Base-by-base conservation (phyloP, 2,329 filamentous ascomycete species). In the Cordyceps fumosorosea region DNA sequence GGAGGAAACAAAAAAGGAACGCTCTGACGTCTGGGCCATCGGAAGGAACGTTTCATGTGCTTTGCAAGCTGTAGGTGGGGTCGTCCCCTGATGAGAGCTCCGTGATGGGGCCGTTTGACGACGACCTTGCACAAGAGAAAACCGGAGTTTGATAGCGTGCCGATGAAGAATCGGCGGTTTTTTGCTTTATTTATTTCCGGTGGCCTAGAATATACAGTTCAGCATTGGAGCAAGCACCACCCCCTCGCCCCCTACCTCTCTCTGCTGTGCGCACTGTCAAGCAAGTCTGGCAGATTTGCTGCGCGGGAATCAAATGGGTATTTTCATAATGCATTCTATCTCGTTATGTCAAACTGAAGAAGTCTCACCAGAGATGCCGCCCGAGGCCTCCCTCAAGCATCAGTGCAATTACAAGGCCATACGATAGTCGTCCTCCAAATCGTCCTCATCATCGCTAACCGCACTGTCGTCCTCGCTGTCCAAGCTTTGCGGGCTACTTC, bases 381-480 rank as follows among this genome's bases (percentile, higher is more conserved):
- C 14, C 51, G 2, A 7, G 12, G 29, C 45, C 16, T 32, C 24
- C 7, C 32, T 6, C 32, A 34, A 6, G 32, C 32, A 10, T 6
- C 2, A 8, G 26, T 10, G 20, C 10, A 42, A 20, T 34, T 56
- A 58, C 32, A 57, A 20, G 18, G 44, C 11, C 26, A 40, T 50
- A 3, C 40, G 48, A 32, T 45, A 56, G n/a, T 57, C 37, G 34
- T 82, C 81, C 64, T 84, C 83, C 73, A 83, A 81, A 12, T 79
- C 80, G 52, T 86, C 83, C n/a, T 47, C 57, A 7, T 53, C 57
- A 5, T 85, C 83, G 57, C 84, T 83, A 62, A 80, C 84, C n/a
- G 18, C 44, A 65, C 78, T 83, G 52, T 81, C 81, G 22, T 76
- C 72, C 10, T 82, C 82, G 61, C 83, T 85, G 62, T 83, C 80